Base-by-base conservation (phyloP, 2,329 filamentous ascomycete species). In the Exophiala lecanii-corni region DNA sequence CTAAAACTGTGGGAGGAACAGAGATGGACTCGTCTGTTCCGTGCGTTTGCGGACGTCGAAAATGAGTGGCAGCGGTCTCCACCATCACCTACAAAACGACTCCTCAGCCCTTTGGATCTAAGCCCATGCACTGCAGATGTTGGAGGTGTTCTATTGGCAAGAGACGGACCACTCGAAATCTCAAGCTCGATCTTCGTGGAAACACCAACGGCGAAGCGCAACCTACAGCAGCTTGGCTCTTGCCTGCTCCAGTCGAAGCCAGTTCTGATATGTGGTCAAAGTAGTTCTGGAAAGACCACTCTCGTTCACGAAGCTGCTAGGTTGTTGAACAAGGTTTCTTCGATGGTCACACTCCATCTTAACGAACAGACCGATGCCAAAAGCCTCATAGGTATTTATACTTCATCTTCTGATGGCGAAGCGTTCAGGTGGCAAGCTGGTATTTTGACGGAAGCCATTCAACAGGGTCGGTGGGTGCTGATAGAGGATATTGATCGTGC, bases 361-460 rank as follows among this genome's bases (percentile, higher is more conserved):
- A 98, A 98, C 61, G 92, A 97, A 65, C 94, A 99, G 64, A 97
- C 89, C 2, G 92, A 99, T 65, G 89, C 91, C 0, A 99, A 98
- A 65, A 86, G 94, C 70, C 78, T 99, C 30, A 80, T 98, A 50
- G 92, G 92, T 3, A 80, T 97, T 61, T 97, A 99, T 65, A 86
- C 91, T 1, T 92, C 89, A 16, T 89, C 89, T 45, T 79, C 84
- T 12, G 85, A 83, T 48, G 89, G 89, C 1, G 89, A 89, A 1
- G 89, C 86, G 7, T 98, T 98, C 61, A 78, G 79, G 38, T 99
- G 92, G 92, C 81, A 86, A 47, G 80, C 92, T 2, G 92, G 92
- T 66, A 86, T 97, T 15, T 71, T 99, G 55, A 96, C 92, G 0
- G 94, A 88, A 20, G 94, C 94, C 25, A 89, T 97, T 2, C 83